A percentile compares a stretch with the other conserved stretches of the same genome.
Evolutionary conservation across 2,329 filamentous ascomycete species (phyloP).

Genomic region (Cladophialophora carrionii): DNA sequence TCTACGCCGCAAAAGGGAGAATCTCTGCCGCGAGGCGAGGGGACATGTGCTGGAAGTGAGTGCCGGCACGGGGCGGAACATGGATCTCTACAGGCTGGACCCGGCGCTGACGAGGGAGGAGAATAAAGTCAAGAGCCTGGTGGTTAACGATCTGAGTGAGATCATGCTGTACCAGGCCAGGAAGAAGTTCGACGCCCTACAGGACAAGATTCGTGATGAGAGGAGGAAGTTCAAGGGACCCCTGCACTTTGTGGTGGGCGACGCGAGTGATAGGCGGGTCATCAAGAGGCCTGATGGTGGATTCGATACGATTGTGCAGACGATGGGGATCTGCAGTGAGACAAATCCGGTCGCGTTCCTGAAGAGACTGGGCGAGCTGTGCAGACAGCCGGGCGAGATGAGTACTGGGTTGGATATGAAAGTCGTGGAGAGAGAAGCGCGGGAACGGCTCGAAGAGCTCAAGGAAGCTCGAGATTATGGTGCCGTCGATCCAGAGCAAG

Average conservation of each 20-base stretch:
- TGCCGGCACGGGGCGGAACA: constrained; percentile 55
- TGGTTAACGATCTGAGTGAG: constrained; percentile 54
- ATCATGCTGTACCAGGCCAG: constrained; percentile 53
- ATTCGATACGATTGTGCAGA: constrained; percentile 55
- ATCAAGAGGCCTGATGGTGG: constrained; percentile 35
- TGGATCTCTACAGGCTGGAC: constrained; percentile 50
- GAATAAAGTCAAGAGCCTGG: constrained; percentile 46
- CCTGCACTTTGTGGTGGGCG: constrained; percentile 36
- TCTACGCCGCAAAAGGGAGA: constrained; percentile 47
- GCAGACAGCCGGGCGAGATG: constrained; percentile 36
- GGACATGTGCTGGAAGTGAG: constrained; percentile 56
- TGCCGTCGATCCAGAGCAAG: constrained; percentile 41
- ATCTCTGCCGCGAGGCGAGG: constrained; percentile 48
- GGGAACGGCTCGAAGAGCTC: constrained; percentile 11
- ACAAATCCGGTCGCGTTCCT: constrained; percentile 36
- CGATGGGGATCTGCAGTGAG: constrained; percentile 56
- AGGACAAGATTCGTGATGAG: constrained; percentile 19
- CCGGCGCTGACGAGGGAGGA: constrained; percentile 38
- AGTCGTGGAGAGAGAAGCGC: constrained; percentile 4
- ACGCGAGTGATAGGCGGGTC: constrained; percentile 27
- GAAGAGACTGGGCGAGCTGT: constrained; percentile 30
- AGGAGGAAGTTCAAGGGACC: constrained; percentile 28
- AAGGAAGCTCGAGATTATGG: constrained; percentile 45
- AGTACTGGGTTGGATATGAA: constrained; percentile 22
- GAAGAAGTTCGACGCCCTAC: constrained; percentile 47